Evolutionary conservation across 768 basidiomycete genomes (phyloP), one percentile per base, ranked within the genome.

Genomic region (Glaciozyma martinii): DNA sequence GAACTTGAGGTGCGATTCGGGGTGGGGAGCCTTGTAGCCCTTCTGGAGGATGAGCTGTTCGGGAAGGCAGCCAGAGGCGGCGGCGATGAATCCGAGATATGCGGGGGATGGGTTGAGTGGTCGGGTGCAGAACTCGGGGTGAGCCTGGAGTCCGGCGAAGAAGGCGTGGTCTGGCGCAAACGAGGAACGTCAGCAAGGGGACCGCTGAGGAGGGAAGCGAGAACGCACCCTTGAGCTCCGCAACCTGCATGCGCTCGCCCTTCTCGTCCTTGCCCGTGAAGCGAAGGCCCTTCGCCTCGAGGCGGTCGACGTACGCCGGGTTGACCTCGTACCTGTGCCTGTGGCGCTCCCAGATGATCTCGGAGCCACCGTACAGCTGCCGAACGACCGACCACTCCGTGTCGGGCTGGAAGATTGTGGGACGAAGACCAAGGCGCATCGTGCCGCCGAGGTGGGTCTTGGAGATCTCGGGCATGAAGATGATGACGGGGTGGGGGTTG

Each of bases 381-480:
- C 91, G 81, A 29, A 82, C 78, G 66, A 83, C 84, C 55, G 85
- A 86, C 86, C 86, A 89, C 73, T 86, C 86, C 1, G 84, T 85
- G 18, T 79, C 81, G 13, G 80, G 76, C 62, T 86, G 83, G 76
- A 98, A 97, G 55, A 97, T 82, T 3, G 94, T 99, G 5, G 94
- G 91, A n/a, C 94, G 85, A 49, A 98, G 81, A 29, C 95, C 95
- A n/a, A 97, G 83, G 18, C 95, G 86, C 95, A 99, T 99, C n/a
- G 94, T 99, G 27, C 95, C 95, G 59, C 95, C 95, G 84, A 98
- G 90, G 70, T 98, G 92, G 18, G 93, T 97, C 75, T 87, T 88
- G 16, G 91, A 95, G 71, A 99, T 89, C 76, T 99, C 95, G 23
- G 95, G 95, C 95, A 99, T 99, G 82, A 93, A 98, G 71, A 98